Evolutionary conservation across 1,139 yeast species (phyloP), one percentile per base, ranked within the genome.

Genomic region (Debaryomyces fabryi): DNA sequence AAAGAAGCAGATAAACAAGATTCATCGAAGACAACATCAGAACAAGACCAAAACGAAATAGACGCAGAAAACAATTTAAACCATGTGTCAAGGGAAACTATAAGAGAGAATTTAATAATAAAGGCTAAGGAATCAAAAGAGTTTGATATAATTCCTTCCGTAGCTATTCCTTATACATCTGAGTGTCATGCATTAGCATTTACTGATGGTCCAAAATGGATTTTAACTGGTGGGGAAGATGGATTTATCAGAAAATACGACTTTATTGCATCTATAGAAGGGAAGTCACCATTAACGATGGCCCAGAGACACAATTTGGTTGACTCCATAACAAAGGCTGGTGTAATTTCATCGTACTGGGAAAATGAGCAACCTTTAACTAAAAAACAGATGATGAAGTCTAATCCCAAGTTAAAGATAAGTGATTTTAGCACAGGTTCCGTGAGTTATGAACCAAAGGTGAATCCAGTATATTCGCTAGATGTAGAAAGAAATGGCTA

Each of bases 181-280:
- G 83, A 83, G 45, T 83, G 96, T 39, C 91, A 91, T 65, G 78
- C 95, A 6, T 62, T 93, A 45, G 87, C 95, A 6, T 74, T 91
- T 47, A 82, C 96, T 1, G 83, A 82, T 60, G 96, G 96, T 7
- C 86, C 93, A 42, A 86, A 86, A 62, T 92, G 92, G 87, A 76
- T 93, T 47, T 84, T 92, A 59, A 86, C 97, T 1, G 99, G 99
- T 18, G 99, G 99, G 5, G 95, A 89, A 56, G 99, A 93, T 65
- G 99, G 99, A 10, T 89, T 85, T 59, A 88, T 93, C 38, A 74
- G 99, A 45, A 89, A 88, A 62, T 93, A 86, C 67, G 97, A 95
- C 65, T 87, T 93, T 55, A 79, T 85, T 41, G 86, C 86, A 34
- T 87, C 97, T 0, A 81, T 93, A 24, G 92, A 88, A 58, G 98